Conservation (phyloP, 2,329 filamentous ascomycete species). For the Beauveria medogensis region DNA sequence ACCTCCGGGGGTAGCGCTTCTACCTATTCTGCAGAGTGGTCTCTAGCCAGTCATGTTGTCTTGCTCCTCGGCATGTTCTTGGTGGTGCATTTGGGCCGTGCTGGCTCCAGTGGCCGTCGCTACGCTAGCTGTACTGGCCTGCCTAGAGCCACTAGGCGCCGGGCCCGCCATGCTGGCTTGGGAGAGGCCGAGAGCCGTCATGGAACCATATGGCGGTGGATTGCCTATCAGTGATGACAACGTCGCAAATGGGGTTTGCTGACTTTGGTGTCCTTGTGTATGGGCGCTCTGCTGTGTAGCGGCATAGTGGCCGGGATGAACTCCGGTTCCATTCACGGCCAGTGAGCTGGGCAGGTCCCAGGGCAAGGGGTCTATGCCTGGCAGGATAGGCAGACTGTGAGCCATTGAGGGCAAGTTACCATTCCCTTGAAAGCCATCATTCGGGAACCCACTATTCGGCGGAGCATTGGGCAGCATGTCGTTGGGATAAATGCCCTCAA, state of each 20-base stretch:
- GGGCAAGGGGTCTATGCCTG: not conserved
- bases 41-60: slow-evolving; percentile 5
- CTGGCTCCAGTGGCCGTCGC: slow-evolving; percentile 25
- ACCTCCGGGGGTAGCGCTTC: not conserved
- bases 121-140: slow-evolving; percentile 19
- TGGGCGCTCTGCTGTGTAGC: not conserved
- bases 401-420: slow-evolving; percentile 4
- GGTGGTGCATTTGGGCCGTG: slow-evolving; percentile 28
- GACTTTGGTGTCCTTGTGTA: slow-evolving; percentile 14
- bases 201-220: slow-evolving; percentile 17
- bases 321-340: not conserved
- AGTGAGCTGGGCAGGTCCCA: not conserved
- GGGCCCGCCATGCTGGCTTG: slow-evolving; percentile 25
- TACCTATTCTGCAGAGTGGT: not conserved
- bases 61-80: slow-evolving; percentile 16
- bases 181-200: slow-evolving; percentile 15
- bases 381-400: slow-evolving; percentile 3
- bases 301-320: not conserved
- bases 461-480: slow-evolving; percentile 29
- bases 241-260: slow-evolving; percentile 14
- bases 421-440: not conserved
- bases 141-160: slow-evolving; percentile 16
- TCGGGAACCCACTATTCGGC: not conserved
- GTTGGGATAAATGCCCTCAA: slow-evolving; percentile 31
- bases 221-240: slow-evolving; percentile 23